Conservation (phyloP, 768 basidiomycete species). For the Pilatotrama ljubarskyi region DNA sequence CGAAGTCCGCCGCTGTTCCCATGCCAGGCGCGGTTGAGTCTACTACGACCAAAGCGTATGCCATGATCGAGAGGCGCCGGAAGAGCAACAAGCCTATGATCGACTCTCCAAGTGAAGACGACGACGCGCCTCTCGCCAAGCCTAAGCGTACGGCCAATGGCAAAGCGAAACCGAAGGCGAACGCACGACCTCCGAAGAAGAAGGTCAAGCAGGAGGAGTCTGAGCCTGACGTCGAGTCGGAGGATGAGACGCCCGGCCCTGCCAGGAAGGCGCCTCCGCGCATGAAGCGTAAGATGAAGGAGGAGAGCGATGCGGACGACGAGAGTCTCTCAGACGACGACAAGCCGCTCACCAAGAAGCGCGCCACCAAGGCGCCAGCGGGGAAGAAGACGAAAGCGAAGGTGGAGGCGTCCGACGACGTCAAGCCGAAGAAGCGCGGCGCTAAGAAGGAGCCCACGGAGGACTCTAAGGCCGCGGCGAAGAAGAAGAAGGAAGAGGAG, state of each 20-base stretch:
- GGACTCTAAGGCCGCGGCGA: conserved; percentile 44
- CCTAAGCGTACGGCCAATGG: conserved; percentile 48
- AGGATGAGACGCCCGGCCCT: conserved; percentile 34
- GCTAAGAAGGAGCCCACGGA: conserved; percentile 43
- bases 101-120: conserved; percentile 37
- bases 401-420: conserved; percentile 33
- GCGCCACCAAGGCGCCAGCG: conserved; percentile 36
- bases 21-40: conserved; percentile 44
- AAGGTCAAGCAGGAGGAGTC: conserved; percentile 43
- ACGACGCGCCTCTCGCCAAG: conserved; percentile 44
- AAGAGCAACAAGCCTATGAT: conserved; percentile 36
- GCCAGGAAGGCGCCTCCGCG: conserved; percentile 31
- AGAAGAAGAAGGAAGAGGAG: conserved; percentile 56
- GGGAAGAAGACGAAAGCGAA: conserved; percentile 62
- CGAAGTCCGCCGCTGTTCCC: conserved; percentile 38
- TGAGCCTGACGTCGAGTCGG: conserved; percentile 27
- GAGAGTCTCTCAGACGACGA: conserved; percentile 41
- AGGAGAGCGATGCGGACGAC: conserved; percentile 53
- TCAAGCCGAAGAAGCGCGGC: conserved; percentile 37
- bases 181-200: conserved; percentile 56
- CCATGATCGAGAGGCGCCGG: conserved; percentile 35
- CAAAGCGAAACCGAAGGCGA: conserved; percentile 43
- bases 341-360: conserved; percentile 46
- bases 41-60: conserved; percentile 35
- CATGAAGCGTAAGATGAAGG: conserved; percentile 42